These are phyloP conservation scores for Claviceps pazoutovae DNA, from an alignment of 2,329 filamentous ascomycete genomes.

Conservation along the genomic window DNA sequence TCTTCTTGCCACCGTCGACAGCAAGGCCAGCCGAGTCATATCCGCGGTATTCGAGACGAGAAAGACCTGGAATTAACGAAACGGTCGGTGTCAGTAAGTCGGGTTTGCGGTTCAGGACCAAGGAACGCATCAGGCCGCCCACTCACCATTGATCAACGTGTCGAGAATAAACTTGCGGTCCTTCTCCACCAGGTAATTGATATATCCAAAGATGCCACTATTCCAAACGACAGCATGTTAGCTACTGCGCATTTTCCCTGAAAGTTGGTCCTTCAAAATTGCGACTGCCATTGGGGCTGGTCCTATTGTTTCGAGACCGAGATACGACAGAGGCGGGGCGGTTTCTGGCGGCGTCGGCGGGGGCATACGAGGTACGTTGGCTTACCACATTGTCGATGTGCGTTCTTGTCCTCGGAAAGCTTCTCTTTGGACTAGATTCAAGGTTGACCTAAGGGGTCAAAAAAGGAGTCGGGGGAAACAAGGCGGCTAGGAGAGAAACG, in stretches of 20 bases:
- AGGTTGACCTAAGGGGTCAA: neutral
- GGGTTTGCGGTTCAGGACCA: neutral
- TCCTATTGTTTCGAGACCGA: neutral
- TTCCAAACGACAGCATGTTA: slow-evolving; percentile 13
- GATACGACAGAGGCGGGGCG: slow-evolving; percentile 3
- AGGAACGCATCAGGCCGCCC: slow-evolving; percentile 1
- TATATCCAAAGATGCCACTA: slow-evolving; percentile 94
- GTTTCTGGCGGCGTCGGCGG: slow-evolving; percentile 7
- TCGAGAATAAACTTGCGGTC: slow-evolving; percentile 93
- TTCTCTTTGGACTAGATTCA: neutral
- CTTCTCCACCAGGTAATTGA: slow-evolving; percentile 99
- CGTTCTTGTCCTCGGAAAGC: slow-evolving; percentile 5
- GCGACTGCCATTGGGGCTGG: slow-evolving; percentile 1
- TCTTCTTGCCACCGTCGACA: slow-evolving; percentile 96
- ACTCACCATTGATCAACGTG: slow-evolving; percentile 86
- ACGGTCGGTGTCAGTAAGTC: slow-evolving; percentile 8
- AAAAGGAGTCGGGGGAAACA: slow-evolving; percentile 1
- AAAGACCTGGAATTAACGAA: slow-evolving; percentile 50
- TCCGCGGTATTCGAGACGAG: slow-evolving; percentile 93
- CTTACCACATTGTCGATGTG: slow-evolving; percentile 13
- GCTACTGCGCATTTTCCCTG: slow-evolving; percentile 5
- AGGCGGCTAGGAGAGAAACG: slow-evolving; percentile 3
- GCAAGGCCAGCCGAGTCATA: slow-evolving; percentile 97
- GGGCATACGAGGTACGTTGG: neutral
- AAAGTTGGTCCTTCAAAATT: neutral